Percentiles rank a stretch among this genome's conserved stretches.
phyloP scores from a whole-genome alignment of 257 asterid genomes.

The Ligustrum vulgare region DNA sequence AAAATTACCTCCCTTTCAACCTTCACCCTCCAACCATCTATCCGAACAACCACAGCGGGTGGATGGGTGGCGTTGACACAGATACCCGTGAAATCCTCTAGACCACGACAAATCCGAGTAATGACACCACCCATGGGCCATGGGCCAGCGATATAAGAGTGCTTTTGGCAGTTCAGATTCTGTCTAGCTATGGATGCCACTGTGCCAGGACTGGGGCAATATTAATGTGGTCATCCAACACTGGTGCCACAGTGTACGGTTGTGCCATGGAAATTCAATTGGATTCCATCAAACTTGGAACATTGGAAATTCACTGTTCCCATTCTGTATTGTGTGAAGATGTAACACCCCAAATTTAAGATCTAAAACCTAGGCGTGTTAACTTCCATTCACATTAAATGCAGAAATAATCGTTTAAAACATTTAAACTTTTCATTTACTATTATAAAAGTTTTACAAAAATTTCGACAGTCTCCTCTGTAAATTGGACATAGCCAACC shows the following conservation, averaged over 20 bases:
- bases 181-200: conserved; percentile 69
- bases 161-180: conserved; percentile 66
- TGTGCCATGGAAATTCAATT: conserved; percentile 68
- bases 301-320: conserved; percentile 61
- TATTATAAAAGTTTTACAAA: too few relatives aligned
- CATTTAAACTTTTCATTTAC: too few relatives aligned
- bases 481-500: too few relatives aligned
- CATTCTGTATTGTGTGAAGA: conserved; percentile 45
- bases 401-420: too few relatives aligned
- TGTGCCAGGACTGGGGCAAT: conserved; percentile 54
- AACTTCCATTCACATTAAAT: too few relatives aligned
- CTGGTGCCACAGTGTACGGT: conserved; percentile 64
- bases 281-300: conserved; percentile 77
- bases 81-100: conserved; percentile 58
- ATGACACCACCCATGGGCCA: conserved; percentile 55
- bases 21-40: conserved; percentile 55
- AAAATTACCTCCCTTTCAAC: too few relatives aligned
- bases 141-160: conserved; percentile 59
- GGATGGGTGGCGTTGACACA: conserved; percentile 81
- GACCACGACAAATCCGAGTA: conserved; percentile 76
- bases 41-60: conserved; percentile 50
- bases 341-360: too few relatives aligned
- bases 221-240: conserved; percentile 47
- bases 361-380: too few relatives aligned
- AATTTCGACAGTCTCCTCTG: too few relatives aligned